These are phyloP conservation scores for Bryum argenteum DNA, from an alignment of 225 moss, liverwort and hornwort species.

Conservation along the genomic window DNA sequence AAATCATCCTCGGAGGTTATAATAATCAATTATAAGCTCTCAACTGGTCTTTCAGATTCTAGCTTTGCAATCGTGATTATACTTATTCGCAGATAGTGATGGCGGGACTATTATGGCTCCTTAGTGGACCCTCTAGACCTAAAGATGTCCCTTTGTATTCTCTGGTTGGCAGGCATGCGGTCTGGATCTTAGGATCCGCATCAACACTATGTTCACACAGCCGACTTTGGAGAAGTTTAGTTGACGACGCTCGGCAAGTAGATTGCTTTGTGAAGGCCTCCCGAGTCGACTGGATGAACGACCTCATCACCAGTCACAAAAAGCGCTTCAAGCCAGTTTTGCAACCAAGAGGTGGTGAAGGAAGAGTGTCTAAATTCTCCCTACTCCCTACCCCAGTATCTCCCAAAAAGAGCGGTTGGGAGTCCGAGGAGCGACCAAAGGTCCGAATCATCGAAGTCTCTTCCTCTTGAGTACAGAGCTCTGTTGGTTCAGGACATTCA, in stretches of 20 bases:
- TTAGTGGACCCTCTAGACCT: not conserved
- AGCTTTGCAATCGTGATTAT: not conserved
- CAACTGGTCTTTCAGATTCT: not conserved
- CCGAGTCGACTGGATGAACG: constrained; percentile 54
- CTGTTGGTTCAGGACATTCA: not conserved
- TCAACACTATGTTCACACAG: constrained; percentile 57
- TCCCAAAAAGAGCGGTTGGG: constrained; percentile 41
- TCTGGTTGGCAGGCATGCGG: constrained; percentile 68
- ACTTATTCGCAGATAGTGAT: constrained; percentile 9
- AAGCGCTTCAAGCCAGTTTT: constrained; percentile 26
- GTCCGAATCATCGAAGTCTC: constrained; percentile 28
- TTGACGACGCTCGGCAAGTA: constrained; percentile 58
- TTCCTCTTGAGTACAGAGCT: constrained; percentile 11
- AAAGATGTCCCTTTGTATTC: constrained; percentile 22
- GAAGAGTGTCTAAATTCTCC: constrained; percentile 29
- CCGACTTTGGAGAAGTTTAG: constrained; percentile 65
- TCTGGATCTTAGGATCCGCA: constrained; percentile 75
- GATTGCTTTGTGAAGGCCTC: constrained; percentile 51
- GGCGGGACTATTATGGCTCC: constrained; percentile 3
- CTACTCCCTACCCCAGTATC: constrained; percentile 5
- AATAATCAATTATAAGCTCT: too few species aligned
- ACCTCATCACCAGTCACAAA: constrained; percentile 37
- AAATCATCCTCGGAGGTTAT: not conserved
- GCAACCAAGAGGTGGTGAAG: constrained; percentile 21
- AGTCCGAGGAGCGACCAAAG: constrained; percentile 23